Base-by-base conservation (phyloP, 306 rosid genomes). In the Lagenaria siceraria region DNA sequence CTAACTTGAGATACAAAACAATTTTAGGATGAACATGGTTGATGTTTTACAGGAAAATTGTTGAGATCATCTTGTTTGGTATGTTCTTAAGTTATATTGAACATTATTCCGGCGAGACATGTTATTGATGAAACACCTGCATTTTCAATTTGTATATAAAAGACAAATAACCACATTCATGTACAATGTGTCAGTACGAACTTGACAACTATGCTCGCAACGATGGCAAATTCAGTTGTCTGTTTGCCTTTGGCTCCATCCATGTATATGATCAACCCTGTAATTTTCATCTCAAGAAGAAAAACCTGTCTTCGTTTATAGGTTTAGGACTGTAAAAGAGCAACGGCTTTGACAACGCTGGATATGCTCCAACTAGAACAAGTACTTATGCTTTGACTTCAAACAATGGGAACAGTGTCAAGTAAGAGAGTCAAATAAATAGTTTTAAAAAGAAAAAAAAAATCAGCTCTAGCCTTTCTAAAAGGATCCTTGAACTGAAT, bases 391-490 rank as follows among this genome's bases (percentile, higher is more conserved):
- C 12, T 8, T 40, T 40, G 11, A 24, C 38, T 24, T 38, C 9
- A 10, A 70, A 22, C 38, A 43, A 70, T 22, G 56, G 7, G 31
- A 70, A 48, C 58, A 75, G 19, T 86, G 85, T 69, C 60, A 19
- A 19, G 3, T 8, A 35, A 53, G 76, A 46, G 13, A 24, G 25
- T 24, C 27, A 54, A 75, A 75, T 27, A 74, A 53, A 74, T 49
- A 74, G 55, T 74, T 53, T 15, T 35, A 74, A 19, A 33, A 33
- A 55, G 11, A 18, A 29, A n/a, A n/a, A n/a, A n/a, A n/a, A 51
- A 4, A n/a, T 22, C 78, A 75, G 68, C 54, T 55, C 78, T 38
- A 75, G 25, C 64, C 78, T 31, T 36, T 24, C 49, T 12, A n/a
- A 74, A 31, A 55, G 64, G 78, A 22, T 74, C 64, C 63, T 35